phyloP scores from a whole-genome alignment of 164 flowering plant genomes.

The Chimonanthus salicifolius region DNA sequence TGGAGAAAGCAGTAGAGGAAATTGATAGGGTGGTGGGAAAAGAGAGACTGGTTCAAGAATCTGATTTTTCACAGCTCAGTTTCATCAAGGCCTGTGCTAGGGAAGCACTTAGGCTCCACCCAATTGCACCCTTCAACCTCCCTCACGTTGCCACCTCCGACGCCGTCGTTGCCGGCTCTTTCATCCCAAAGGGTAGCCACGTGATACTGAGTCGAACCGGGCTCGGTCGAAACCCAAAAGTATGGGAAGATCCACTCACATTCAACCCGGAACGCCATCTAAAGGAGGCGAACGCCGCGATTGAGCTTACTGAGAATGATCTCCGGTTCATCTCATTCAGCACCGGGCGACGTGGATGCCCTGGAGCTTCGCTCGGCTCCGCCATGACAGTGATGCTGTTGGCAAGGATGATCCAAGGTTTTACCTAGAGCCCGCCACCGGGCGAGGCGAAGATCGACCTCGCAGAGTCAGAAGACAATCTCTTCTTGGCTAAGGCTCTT shows the following conservation, averaged over 20 bases:
- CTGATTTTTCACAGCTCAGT: conserved; percentile 24
- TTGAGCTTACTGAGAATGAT: conserved; percentile 25
- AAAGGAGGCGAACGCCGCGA: conserved; percentile 1
- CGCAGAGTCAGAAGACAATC: conserved; percentile 15
- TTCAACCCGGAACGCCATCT: conserved; percentile 49
- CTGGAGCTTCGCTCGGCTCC: conserved; percentile 24
- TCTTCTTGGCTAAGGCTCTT: conserved; percentile 23
- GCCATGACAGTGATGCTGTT: conserved; percentile 26
- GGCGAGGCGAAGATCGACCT: conserved; percentile 14
- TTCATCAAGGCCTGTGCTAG: conserved; percentile 20
- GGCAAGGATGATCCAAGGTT: conserved; percentile 35
- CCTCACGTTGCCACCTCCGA: conserved; percentile 24
- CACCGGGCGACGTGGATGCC: conserved; percentile 41
- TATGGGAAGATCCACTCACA: conserved; percentile 28
- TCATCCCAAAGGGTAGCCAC: conserved; percentile 29
- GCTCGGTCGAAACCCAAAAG: conserved; percentile 24
- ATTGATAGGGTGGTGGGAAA: conserved; percentile 22
- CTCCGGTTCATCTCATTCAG: conserved; percentile 35
- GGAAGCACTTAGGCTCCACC: conserved; percentile 27
- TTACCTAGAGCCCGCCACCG: conserved; percentile 19
- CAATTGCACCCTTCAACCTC: conserved; percentile 23
- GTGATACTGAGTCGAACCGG: conserved; percentile 18
- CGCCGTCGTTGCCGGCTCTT: conserved; percentile 23
- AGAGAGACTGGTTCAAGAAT: conserved; percentile 28
- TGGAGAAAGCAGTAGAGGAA: conserved; percentile 21